phyloP scores from a whole-genome alignment of 768 basidiomycete species.

The Trametes cingulata region DNA sequence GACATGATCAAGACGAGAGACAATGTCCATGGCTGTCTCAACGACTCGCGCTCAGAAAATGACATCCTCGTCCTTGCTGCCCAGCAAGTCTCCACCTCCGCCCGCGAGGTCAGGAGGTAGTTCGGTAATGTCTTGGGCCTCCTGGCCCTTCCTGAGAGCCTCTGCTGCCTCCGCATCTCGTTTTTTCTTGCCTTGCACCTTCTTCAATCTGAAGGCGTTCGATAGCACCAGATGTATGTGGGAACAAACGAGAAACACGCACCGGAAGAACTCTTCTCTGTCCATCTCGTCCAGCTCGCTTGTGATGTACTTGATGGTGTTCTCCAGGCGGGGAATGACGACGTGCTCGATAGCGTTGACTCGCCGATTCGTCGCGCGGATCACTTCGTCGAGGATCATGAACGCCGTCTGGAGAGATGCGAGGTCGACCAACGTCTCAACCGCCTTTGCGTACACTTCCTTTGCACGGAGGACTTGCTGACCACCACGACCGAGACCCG shows the following conservation, averaged over 20 bases:
- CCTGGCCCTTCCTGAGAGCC: constrained; percentile 19
- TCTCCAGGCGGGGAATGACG: constrained; percentile 91
- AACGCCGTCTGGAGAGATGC: constrained; percentile 98
- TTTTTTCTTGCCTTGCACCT: constrained; percentile 98
- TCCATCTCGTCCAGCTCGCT: constrained; percentile 99
- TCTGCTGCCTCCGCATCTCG: constrained; percentile 53
- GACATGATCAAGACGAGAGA: not conserved
- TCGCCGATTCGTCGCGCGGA: constrained; percentile 97
- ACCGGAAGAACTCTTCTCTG: constrained; percentile 92
- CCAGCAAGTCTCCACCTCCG: constrained; percentile 64
- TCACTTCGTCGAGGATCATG: constrained; percentile 97
- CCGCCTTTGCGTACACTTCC: constrained; percentile 96
- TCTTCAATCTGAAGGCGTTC: constrained; percentile 69
- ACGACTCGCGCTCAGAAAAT: constrained; percentile 65
- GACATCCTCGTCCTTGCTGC: constrained; percentile 87
- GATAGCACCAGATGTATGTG: not conserved
- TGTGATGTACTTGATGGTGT: constrained; percentile 97
- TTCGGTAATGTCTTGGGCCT: constrained; percentile 21
- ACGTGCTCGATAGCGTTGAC: constrained; percentile 99
- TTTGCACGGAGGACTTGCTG: constrained; percentile 95
- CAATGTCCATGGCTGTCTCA: not conserved
- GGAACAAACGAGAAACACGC: constrained; percentile 18
- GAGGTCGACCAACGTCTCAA: constrained; percentile 95
- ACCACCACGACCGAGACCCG: constrained; percentile 94
- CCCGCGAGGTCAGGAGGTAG: constrained; percentile 34